Evolutionary conservation across 2,329 filamentous ascomycete species (phyloP).

Genomic region (Thelonectria discophora): DNA sequence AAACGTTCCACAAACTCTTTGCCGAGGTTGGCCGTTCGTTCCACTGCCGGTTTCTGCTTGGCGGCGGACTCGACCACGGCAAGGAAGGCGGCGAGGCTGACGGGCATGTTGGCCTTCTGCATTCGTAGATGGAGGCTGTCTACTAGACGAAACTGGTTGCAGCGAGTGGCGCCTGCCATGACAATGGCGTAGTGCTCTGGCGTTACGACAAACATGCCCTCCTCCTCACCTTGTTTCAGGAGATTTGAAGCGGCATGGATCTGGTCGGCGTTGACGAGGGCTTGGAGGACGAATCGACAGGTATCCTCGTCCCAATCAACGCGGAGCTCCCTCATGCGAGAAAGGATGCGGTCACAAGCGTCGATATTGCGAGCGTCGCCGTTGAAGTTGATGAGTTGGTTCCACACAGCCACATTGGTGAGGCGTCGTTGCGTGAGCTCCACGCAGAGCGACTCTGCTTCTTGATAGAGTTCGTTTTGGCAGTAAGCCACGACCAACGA

Average conservation of each 20-base stretch:
- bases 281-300: slow-evolving; percentile 59
- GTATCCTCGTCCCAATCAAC: slow-evolving; percentile 61
- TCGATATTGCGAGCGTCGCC: slow-evolving; percentile 66
- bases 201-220: slow-evolving; percentile 56
- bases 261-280: slow-evolving; percentile 59
- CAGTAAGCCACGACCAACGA: slow-evolving; percentile 75
- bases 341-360: slow-evolving; percentile 59
- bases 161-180: slow-evolving; percentile 61
- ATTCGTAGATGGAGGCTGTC: slow-evolving; percentile 55
- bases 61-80: slow-evolving; percentile 51
- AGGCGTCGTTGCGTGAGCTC: slow-evolving; percentile 63
- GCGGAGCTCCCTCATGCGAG: slow-evolving; percentile 56
- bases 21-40: slow-evolving; percentile 38
- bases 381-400: slow-evolving; percentile 75
- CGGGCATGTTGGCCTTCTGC: slow-evolving; percentile 51
- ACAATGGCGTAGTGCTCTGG: slow-evolving; percentile 62
- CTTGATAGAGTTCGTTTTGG: slow-evolving; percentile 47
- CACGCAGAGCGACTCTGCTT: slow-evolving; percentile 52
- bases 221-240: slow-evolving; percentile 54
- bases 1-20: slow-evolving; percentile 45
- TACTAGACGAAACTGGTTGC: slow-evolving; percentile 54
- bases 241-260: slow-evolving; percentile 60
- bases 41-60: slow-evolving; percentile 34
- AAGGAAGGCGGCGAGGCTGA: slow-evolving; percentile 55
- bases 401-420: slow-evolving; percentile 74